Conservation (phyloP, 208 protist genomes). For the Sergeia podlipaevii region DNA sequence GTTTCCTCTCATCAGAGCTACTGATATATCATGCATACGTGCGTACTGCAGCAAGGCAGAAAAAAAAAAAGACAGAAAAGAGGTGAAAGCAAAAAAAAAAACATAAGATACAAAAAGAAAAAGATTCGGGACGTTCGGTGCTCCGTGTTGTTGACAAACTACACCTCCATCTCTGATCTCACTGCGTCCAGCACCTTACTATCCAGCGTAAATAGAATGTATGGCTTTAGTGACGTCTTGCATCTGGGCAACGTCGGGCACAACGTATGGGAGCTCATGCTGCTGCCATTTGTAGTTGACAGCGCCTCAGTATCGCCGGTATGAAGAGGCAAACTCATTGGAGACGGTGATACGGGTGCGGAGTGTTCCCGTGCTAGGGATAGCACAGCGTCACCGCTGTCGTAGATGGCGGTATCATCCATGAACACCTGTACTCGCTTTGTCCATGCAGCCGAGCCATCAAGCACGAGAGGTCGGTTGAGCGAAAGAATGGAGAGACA, state of each 20-base stretch:
- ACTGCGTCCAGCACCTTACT: constrained; percentile 27
- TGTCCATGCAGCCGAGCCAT: constrained; percentile 47
- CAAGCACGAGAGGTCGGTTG: constrained; percentile 31
- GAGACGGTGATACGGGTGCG: not conserved
- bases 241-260: constrained; percentile 10
- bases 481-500: constrained; percentile 43
- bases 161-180: constrained; percentile 1
- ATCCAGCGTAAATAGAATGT: constrained; percentile 59
- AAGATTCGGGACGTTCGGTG: too few relatives aligned
- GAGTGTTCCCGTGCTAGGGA: too few relatives aligned
- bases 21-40: too few relatives aligned
- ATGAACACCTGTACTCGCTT: constrained; percentile 38
- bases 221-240: constrained; percentile 27
- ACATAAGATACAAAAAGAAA: not conserved
- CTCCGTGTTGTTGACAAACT: too few relatives aligned
- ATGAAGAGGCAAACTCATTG: not conserved
- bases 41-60: too few relatives aligned
- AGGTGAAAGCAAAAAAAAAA: not conserved
- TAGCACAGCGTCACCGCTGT: constrained; percentile 45
- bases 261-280: not conserved
- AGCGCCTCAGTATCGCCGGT: too few relatives aligned
- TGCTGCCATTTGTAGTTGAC: too few relatives aligned
- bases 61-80: not conserved
- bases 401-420: constrained; percentile 61
- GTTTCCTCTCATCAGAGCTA: too few relatives aligned